Base-by-base conservation (phyloP, 23 red algal genomes). In the Agarophyton chilense region DNA sequence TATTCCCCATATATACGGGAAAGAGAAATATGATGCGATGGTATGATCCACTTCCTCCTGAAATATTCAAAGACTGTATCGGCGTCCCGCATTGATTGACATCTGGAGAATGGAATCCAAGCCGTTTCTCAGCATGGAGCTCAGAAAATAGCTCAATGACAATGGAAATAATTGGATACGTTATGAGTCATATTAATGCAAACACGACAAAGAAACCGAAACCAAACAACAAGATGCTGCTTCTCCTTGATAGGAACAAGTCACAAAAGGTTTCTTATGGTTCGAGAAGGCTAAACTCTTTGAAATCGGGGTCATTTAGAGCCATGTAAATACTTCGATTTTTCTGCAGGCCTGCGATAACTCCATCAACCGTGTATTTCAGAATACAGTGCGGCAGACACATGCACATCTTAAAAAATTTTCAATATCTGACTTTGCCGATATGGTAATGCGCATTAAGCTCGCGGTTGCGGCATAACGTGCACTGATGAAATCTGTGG, bases 331-430 rank as follows among this genome's bases (percentile, higher is more conserved):
- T 49, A 76, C 71, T 8, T 25, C 71, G 3, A 33, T 47, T n/a
- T 31, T 76, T 47, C 21, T 76, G 39, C 39, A 76, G 41, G 71
- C 39, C 10, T 76, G 71, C 39, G 71, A 76, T 39, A 2, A 76
- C 16, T 39, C 40, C 19, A 52, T 76, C 43, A 76, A 76, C 71
- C 6, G 71, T 25, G 21, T 49, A 1, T 76, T 16, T 49, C 13
- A 76, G 7, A 5, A 76, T 11, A 79, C 46, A 2, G 8, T 79
- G 4, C 10, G 42, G 45, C 18, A 10, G 10, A 79, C 75, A 24
- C 0, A 57, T 1, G 75, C 53, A 10, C 47, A 56, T 18, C 25
- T 79, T 18, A 56, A 83, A 12, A 21, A 79, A 34, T 33, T 16
- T 4, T 39, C 53, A n/a, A 17, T 40, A 34, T 43, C 29, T 66